Conservation (phyloP, 148 eudicot species). For the Dysphania ambrosioides region DNA sequence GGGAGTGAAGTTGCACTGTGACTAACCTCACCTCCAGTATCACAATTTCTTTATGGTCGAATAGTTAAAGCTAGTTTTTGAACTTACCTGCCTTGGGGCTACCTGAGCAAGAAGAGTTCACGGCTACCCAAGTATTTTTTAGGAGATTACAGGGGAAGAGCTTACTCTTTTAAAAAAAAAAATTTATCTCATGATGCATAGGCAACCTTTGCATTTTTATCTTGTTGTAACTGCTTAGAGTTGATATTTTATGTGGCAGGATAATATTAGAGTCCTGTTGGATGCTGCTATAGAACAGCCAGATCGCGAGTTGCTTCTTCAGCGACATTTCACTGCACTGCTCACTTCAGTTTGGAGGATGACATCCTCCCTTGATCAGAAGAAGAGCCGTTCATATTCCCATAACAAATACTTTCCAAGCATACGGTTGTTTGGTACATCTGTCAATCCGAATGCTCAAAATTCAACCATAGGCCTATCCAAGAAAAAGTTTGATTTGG, state of each 20-base stretch:
- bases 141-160: neutral
- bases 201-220: neutral
- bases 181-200: neutral
- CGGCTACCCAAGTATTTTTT: neutral
- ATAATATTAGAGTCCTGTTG: constrained; percentile 66
- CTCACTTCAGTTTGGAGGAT: constrained; percentile 73
- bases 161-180: neutral
- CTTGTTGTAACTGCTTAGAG: neutral
- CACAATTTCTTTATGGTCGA: neutral
- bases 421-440: constrained; percentile 40
- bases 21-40: too few species aligned
- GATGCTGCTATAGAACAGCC: constrained; percentile 72
- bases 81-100: neutral
- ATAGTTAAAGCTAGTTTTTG: neutral
- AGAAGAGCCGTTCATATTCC: constrained; percentile 28
- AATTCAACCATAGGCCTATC: constrained; percentile 28
- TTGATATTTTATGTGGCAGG: constrained; percentile 41
- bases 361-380: constrained; percentile 41
- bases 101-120: too few species aligned
- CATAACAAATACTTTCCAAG: constrained; percentile 42
- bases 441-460: constrained; percentile 35
- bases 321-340: constrained; percentile 74
- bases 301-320: constrained; percentile 79
- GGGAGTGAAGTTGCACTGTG: too few species aligned
- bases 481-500: constrained; percentile 44